Evolutionary conservation across 2,329 filamentous ascomycete species (phyloP), one percentile per base, ranked within the genome.

Genomic region (Fusarium miscanthi): DNA sequence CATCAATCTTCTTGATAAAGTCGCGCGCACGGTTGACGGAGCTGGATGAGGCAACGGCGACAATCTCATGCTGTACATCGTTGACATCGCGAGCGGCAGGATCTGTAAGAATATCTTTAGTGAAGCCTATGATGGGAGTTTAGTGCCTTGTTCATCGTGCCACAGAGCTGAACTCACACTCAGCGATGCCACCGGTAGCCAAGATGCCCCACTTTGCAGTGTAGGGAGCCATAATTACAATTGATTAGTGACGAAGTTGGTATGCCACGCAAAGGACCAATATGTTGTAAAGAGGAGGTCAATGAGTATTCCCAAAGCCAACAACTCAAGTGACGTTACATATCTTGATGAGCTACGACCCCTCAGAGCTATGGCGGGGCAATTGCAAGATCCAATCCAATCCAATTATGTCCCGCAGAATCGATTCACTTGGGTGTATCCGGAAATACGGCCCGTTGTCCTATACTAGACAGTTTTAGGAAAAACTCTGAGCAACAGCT

Each of bases 1-100:
- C 90, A 65, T 91, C 88, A 41, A 92, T 88, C 70, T 91, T 89
- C 69, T 89, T 85, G 79, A 97, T 87, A 83, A 97, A 97, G 54
- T 90, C 84, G 67, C 88, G 85, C 2, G 94, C 94, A 58, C 91
- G 89, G 48, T 89, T 85, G 70, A 88, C 86, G 51, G 92, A 94
- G 43, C 88, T 90, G 8, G 94, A 96, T 3, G 94, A 96, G 27
- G 94, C 92, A 10, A 93, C 94, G 27, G 94, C 94, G 25, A 91
- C 89, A 52, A 97, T 88, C 75, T 90, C 89, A 83, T 97, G 94
- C 62, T 88, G 87, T 70, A 97, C 86, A 76, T 97, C 93, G 66
- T 85, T 84, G 59, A 93, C 92, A 56, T 87, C 88, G 74, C 94
- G 92, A 52, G 86, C 85, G 43, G 87, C 84, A 21, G 94, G 92